These are phyloP conservation scores for Miamiensis avidus DNA, from an alignment of 169 alveolate species.

Conservation along the genomic window DNA sequence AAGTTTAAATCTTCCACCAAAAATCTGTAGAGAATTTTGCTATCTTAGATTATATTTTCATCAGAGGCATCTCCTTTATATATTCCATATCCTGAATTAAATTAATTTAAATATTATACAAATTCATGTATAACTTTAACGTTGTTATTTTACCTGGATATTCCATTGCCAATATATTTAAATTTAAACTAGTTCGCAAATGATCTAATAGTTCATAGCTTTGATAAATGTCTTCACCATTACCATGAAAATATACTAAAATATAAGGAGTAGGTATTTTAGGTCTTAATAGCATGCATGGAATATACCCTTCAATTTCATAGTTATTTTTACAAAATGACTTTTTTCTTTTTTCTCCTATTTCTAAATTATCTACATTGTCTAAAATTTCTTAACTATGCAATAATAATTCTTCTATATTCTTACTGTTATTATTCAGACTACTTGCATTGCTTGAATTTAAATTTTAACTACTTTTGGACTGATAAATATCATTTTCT, in stretches of 20 bases:
- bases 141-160: constrained; percentile 1
- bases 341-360: not conserved
- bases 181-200: constrained; percentile 1
- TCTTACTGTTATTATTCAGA: too few species aligned
- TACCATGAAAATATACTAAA: constrained; percentile 14
- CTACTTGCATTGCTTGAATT: too few species aligned
- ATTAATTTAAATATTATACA: too few species aligned
- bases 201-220: constrained; percentile 9
- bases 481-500: not conserved
- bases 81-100: constrained; percentile 73
- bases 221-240: constrained; percentile 12
- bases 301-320: not conserved
- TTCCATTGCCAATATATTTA: constrained; percentile 17
- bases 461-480: not conserved
- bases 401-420: too few species aligned
- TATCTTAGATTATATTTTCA: constrained; percentile 62
- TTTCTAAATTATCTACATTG: not conserved
- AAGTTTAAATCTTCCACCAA: constrained; percentile 49
- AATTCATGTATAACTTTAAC: not conserved
- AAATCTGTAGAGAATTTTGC: constrained; percentile 55
- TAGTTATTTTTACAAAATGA: not conserved
- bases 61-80: constrained; percentile 54
- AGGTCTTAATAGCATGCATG: not conserved
- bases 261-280: not conserved
- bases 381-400: not conserved